These are phyloP conservation scores for Ligustrum vulgare DNA, from an alignment of 257 asterid genomes.

Conservation along the genomic window DNA sequence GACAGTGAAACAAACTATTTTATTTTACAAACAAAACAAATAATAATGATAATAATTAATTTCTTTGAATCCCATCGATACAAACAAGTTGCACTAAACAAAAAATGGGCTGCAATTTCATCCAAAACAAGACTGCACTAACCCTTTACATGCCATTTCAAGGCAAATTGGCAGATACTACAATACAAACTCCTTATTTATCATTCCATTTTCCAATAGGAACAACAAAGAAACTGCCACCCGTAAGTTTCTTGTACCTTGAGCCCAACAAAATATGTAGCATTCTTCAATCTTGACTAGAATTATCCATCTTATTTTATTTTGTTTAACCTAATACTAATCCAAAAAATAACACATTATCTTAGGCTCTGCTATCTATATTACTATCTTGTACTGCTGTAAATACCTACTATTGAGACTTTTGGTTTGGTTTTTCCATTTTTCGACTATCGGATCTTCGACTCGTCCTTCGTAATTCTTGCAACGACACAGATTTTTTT, in stretches of 20 bases:
- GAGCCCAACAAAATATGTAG: conserved; percentile 3
- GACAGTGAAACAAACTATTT: background rate
- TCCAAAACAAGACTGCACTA: conserved; percentile 19
- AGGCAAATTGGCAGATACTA: background rate
- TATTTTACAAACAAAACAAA: background rate
- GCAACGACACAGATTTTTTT: too few species aligned
- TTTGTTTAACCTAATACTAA: background rate
- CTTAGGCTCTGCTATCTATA: background rate
- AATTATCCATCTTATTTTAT: background rate
- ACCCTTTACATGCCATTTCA: background rate
- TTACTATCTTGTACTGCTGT: background rate
- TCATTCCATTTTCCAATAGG: background rate
- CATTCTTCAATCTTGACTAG: background rate
- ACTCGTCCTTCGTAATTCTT: background rate
- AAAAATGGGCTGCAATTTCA: conserved; percentile 6
- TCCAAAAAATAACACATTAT: conserved; percentile 14
- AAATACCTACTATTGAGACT: background rate
- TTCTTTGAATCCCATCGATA: background rate
- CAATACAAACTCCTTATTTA: background rate
- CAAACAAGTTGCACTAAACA: background rate
- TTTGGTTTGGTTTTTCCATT: background rate
- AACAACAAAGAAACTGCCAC: conserved; percentile 18
- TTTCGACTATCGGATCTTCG: background rate
- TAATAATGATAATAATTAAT: background rate
- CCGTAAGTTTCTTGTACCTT: conserved; percentile 1